A percentile compares a stretch with the other conserved stretches of the same genome.
phyloP scores from a whole-genome alignment of 139 green algal genomes.

The Penium margaritaceum region DNA sequence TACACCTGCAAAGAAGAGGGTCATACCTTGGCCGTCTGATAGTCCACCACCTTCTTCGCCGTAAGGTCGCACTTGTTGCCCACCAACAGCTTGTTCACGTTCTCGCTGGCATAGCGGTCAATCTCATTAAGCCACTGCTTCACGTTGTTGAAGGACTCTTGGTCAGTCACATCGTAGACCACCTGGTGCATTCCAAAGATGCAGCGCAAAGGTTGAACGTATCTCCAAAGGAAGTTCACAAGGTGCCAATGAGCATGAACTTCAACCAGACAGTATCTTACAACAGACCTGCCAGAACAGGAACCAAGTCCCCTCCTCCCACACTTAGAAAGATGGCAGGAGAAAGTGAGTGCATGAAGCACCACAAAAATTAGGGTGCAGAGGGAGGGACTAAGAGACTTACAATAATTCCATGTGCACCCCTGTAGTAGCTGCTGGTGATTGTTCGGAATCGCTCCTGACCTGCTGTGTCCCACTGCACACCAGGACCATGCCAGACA shows the following conservation, averaged over 20 bases:
- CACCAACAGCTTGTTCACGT: conserved; percentile 98
- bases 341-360: too few species aligned
- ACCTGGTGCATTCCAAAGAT: conserved; percentile 56
- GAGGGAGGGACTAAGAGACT: too few species aligned
- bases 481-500: too few species aligned
- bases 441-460: conserved; percentile 98
- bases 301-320: too few species aligned
- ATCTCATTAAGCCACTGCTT: conserved; percentile 99
- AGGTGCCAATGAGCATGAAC: too few species aligned
- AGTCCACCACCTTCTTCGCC: conserved; percentile 92
- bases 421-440: conserved; percentile 94
- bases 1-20: too few species aligned
- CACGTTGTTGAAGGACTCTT: conserved; percentile 97
- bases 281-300: too few species aligned
- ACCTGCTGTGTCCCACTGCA: conserved; percentile 96
- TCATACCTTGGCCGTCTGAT: conserved; percentile 81
- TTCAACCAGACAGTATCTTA: too few species aligned
- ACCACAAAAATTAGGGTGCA: too few species aligned
- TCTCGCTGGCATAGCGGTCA: conserved; percentile 97
- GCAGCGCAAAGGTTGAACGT: too few species aligned
- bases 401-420: conserved; percentile 94
- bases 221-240: too few species aligned
- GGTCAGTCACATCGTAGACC: conserved; percentile 99
- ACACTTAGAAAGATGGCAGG: too few species aligned
- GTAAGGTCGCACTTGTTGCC: conserved; percentile 97